A percentile compares a stretch with the other conserved stretches of the same genome.
phyloP scores from a whole-genome alignment of 2,329 filamentous ascomycete species.

The Podosphaera leucotricha region DNA sequence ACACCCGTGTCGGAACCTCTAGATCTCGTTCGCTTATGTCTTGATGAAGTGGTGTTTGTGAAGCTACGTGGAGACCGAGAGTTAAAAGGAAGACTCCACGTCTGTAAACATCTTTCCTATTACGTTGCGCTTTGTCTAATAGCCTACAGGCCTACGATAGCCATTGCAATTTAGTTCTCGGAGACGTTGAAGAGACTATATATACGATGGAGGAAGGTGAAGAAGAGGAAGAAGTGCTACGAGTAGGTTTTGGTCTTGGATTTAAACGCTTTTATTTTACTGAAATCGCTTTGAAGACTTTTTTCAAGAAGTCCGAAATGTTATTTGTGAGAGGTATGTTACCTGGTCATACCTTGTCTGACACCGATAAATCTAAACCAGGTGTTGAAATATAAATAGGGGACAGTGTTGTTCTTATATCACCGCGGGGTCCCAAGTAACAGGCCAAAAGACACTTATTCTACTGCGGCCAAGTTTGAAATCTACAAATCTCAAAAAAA shows the following conservation, averaged over 20 bases:
- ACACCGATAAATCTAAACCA: not conserved
- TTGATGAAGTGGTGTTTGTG: conserved; percentile 92
- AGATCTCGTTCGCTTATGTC: conserved; percentile 78
- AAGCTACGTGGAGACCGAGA: conserved; percentile 91
- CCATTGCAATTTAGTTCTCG: conserved; percentile 89
- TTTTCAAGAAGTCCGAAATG: conserved; percentile 97
- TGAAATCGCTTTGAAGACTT: conserved; percentile 31
- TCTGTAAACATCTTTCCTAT: conserved; percentile 22
- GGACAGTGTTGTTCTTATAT: conserved; percentile 51
- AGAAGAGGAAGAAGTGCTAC: conserved; percentile 50
- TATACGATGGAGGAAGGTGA: conserved; percentile 82
- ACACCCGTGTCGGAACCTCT: conserved; percentile 69
- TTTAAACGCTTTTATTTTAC: not conserved
- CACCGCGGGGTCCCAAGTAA: conserved; percentile 21
- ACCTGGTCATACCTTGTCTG: not conserved
- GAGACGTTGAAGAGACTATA: conserved; percentile 92
- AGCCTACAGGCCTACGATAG: conserved; percentile 70
- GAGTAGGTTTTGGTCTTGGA: conserved; percentile 26
- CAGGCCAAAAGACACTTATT: not conserved
- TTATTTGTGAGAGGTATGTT: conserved; percentile 76
- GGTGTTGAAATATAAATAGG: conserved; percentile 21
- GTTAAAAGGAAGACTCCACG: conserved; percentile 83
- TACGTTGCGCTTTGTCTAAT: not conserved
- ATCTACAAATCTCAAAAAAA: too few relatives aligned
- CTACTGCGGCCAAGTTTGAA: not conserved